These are phyloP conservation scores for Madurella mycetomatis DNA, from an alignment of 2,329 filamentous ascomycete species.

Conservation along the genomic window DNA sequence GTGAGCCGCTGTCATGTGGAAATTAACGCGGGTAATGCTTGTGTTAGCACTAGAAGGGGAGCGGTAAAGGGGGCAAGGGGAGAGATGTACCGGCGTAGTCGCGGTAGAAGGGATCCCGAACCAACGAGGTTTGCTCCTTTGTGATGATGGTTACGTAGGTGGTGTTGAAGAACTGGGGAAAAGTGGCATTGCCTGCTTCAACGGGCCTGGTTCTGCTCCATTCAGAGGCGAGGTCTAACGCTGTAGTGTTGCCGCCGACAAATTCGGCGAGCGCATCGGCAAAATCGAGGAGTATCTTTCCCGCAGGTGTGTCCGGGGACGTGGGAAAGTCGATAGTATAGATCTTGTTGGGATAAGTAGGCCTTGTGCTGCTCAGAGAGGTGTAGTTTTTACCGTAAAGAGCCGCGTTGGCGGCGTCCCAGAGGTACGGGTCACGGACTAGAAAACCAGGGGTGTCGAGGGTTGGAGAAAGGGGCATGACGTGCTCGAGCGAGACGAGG, in stretches of 20 bases:
- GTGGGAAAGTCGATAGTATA: conserved; percentile 30
- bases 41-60: background rate
- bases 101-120: conserved; percentile 37
- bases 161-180: conserved; percentile 28
- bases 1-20: conserved; percentile 24
- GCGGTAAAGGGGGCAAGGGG: background rate
- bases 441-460: conserved; percentile 45
- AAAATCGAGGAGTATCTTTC: conserved; percentile 28
- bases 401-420: conserved; percentile 32
- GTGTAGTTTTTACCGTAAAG: conserved; percentile 24
- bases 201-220: conserved; percentile 28
- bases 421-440: conserved; percentile 33
- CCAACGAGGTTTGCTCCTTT: conserved; percentile 35
- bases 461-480: conserved; percentile 38
- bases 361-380: conserved; percentile 20
- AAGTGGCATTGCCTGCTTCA: conserved; percentile 9
- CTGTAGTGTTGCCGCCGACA: conserved; percentile 21
- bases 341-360: conserved; percentile 31
- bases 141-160: conserved; percentile 37
- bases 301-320: conserved; percentile 12
- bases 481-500: conserved; percentile 37
- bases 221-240: conserved; percentile 23
- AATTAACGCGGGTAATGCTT: background rate
- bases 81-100: conserved; percentile 34
- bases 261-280: conserved; percentile 27